phyloP scores from a whole-genome alignment of 2,329 filamentous ascomycete species.

The Ophiocordyceps camponoti-leonardi region DNA sequence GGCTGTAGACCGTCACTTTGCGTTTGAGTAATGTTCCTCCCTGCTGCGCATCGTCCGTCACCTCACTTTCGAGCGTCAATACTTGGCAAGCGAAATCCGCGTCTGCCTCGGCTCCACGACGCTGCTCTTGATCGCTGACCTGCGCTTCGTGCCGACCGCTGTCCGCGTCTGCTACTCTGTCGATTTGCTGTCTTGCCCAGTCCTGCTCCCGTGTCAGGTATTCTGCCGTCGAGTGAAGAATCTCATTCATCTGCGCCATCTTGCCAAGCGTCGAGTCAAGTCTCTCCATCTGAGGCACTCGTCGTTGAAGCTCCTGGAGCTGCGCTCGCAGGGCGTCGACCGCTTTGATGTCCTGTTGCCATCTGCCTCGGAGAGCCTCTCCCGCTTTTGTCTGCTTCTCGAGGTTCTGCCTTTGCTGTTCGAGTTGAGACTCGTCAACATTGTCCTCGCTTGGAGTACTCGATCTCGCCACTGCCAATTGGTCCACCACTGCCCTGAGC shows the following conservation, averaged over 20 bases:
- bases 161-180: neutral
- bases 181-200: conserved; percentile 12
- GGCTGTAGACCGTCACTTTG: conserved; percentile 17
- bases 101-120: neutral
- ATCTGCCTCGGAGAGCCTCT: conserved; percentile 8
- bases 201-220: conserved; percentile 11
- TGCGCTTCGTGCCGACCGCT: neutral
- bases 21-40: conserved; percentile 5
- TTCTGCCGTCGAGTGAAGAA: conserved; percentile 11
- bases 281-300: conserved; percentile 9
- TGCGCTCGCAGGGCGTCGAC: conserved; percentile 10
- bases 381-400: conserved; percentile 7
- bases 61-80: neutral
- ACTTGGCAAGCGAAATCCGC: neutral
- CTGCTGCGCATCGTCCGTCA: neutral
- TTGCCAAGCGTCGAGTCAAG: conserved; percentile 9
- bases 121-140: neutral
- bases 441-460: neutral
- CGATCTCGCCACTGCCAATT: conserved; percentile 2
- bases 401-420: conserved; percentile 7
- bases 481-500: conserved; percentile 6
- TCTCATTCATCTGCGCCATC: conserved; percentile 10
- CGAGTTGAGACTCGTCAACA: conserved; percentile 1
- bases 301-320: conserved; percentile 8
- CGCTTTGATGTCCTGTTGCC: conserved; percentile 11